Evolutionary conservation across 306 rosid species (phyloP).

Genomic region (Ormosia emarginata): DNA sequence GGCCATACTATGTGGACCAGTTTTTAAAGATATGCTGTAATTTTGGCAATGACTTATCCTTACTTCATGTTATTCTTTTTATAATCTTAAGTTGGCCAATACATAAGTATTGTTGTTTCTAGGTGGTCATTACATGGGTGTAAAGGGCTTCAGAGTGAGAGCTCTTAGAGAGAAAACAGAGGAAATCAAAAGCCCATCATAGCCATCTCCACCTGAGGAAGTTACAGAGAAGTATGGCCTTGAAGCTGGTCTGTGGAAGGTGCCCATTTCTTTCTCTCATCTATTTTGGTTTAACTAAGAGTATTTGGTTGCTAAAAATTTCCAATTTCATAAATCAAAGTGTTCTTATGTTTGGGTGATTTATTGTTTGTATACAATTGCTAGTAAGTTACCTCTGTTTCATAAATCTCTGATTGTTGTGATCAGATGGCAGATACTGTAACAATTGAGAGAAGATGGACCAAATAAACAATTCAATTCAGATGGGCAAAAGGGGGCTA

Average conservation of each 20-base stretch:
- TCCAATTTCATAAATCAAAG: background rate
- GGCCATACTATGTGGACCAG: background rate
- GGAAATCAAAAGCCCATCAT: conserved; percentile 53
- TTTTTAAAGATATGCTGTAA: background rate
- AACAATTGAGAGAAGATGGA: too few species aligned
- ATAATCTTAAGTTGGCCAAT: background rate
- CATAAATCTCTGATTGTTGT: background rate
- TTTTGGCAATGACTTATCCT: background rate
- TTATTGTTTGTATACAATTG: conserved; percentile 12
- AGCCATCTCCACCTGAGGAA: conserved; percentile 67
- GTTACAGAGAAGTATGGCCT: conserved; percentile 83
- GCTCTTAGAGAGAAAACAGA: conserved; percentile 77
- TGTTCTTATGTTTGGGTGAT: background rate
- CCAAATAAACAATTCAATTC: too few species aligned
- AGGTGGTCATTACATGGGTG: background rate
- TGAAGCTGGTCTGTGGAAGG: conserved; percentile 97
- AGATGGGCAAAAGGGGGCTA: too few species aligned
- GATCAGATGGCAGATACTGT: too few species aligned
- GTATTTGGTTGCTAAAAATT: background rate
- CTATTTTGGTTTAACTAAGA: background rate
- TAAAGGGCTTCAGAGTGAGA: conserved; percentile 52
- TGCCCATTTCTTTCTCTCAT: conserved; percentile 27
- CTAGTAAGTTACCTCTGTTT: background rate
- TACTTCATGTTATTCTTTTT: background rate
- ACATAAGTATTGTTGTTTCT: background rate